Percentiles rank a stretch among this genome's conserved stretches.
Conservation (phyloP, 73 alveolate genomes). For the Paramecium caudatum region DNA sequence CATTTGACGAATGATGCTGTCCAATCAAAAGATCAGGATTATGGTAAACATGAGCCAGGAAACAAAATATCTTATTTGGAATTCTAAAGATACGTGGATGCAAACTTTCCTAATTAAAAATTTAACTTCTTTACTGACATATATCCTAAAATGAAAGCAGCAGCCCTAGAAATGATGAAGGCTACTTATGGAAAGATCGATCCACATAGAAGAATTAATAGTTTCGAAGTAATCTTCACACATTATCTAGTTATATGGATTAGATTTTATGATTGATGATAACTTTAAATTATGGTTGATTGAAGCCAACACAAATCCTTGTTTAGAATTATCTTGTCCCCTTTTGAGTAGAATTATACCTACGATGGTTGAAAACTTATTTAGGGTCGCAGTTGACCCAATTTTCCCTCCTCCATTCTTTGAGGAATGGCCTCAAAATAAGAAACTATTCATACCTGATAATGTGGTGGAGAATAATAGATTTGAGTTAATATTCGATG, state of each 20-base stretch:
- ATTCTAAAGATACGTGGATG: constrained; percentile 79
- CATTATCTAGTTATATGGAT: constrained; percentile 58
- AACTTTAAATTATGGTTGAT: constrained; percentile 69
- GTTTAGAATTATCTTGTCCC: constrained; percentile 75
- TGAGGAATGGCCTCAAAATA: constrained; percentile 73
- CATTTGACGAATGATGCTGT: constrained; percentile 88
- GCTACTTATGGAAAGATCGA: constrained; percentile 79
- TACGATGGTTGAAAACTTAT: constrained; percentile 73
- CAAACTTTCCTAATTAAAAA: constrained; percentile 65
- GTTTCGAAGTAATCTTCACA: constrained; percentile 62
- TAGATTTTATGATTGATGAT: constrained; percentile 78
- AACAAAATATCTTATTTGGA: constrained; percentile 81
- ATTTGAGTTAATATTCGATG: constrained; percentile 76
- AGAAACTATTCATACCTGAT: constrained; percentile 74
- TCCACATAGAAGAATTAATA: constrained; percentile 69
- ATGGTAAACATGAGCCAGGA: constrained; percentile 83
- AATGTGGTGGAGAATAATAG: constrained; percentile 67
- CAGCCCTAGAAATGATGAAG: constrained; percentile 80
- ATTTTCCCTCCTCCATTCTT: constrained; percentile 76
- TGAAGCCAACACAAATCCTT: constrained; percentile 76
- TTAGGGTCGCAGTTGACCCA: constrained; percentile 76
- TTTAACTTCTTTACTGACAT: constrained; percentile 76
- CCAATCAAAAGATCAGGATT: constrained; percentile 78
- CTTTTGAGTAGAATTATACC: constrained; percentile 70
- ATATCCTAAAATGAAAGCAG: constrained; percentile 78